These are phyloP conservation scores for Glebionis coronaria DNA, from an alignment of 129 eudicot genomes.

Conservation along the genomic window DNA sequence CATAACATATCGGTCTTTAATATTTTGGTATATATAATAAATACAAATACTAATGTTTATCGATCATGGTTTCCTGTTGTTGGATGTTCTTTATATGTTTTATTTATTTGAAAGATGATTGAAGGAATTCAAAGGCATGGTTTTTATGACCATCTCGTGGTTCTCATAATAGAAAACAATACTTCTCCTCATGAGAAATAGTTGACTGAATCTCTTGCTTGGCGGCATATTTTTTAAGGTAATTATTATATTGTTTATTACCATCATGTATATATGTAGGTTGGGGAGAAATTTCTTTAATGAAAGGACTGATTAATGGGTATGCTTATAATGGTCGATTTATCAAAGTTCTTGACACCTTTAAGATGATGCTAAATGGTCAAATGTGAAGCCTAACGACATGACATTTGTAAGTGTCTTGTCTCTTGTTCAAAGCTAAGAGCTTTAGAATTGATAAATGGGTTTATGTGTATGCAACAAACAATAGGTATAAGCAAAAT, in stretches of 20 bases:
- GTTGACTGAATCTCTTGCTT: constrained; percentile 91
- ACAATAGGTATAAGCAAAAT: constrained; percentile 49
- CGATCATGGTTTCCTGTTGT: not conserved
- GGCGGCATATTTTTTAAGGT: constrained; percentile 55
- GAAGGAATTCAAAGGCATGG: constrained; percentile 99
- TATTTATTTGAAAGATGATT: constrained; percentile 46
- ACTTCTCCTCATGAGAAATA: constrained; percentile 95
- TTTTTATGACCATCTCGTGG: constrained; percentile 84
- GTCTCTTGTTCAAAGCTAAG: constrained; percentile 74
- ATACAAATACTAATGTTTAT: not conserved
- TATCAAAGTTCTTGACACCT: constrained; percentile 51
- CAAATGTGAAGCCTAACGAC: constrained; percentile 61
- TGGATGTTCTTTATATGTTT: not conserved
- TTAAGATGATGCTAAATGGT: constrained; percentile 55
- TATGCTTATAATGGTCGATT: constrained; percentile 47
- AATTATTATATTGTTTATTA: too few relatives aligned
- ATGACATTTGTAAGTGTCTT: constrained; percentile 64
- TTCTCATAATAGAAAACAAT: constrained; percentile 91
- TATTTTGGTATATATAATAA: not conserved
- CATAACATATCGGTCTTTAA: not conserved
- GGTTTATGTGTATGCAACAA: constrained; percentile 56
- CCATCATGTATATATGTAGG: too few relatives aligned
- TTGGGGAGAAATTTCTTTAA: constrained; percentile 58
- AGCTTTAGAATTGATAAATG: constrained; percentile 69
- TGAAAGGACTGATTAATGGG: constrained; percentile 73